A percentile compares a stretch with the other conserved stretches of the same genome.
These are phyloP conservation scores for Rutidosis leptorrhynchoides DNA, from an alignment of 129 eudicot species.

Conservation along the genomic window DNA sequence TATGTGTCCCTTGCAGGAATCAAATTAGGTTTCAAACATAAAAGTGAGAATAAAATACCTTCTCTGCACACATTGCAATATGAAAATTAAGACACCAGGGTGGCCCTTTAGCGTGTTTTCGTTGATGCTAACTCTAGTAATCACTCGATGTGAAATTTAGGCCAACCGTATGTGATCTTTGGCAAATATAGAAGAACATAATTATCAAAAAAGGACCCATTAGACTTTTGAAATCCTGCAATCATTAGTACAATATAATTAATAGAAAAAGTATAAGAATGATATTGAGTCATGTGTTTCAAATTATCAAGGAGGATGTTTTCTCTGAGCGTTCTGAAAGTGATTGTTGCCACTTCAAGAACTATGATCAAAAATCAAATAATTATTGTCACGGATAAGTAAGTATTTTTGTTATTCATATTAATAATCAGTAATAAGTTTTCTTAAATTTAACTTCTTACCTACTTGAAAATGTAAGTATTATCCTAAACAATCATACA, in stretches of 20 bases:
- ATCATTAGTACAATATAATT: too few species aligned
- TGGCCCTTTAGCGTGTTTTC: too few species aligned
- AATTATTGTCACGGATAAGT: neutral
- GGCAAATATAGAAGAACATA: too few species aligned
- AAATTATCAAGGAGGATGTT: neutral
- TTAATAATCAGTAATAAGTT: neutral
- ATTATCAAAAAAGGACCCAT: too few species aligned
- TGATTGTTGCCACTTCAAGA: neutral
- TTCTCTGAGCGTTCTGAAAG: neutral
- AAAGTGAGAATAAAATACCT: slow-evolving; percentile 42
- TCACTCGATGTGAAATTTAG: too few species aligned
- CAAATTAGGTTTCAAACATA: neutral
- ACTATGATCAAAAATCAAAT: neutral
- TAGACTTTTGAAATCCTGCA: too few species aligned
- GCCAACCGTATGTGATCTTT: too few species aligned
- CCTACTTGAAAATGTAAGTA: neutral
- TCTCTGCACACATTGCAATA: too few species aligned
- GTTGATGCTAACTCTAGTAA: too few species aligned
- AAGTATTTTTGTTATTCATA: neutral
- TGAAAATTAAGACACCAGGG: too few species aligned
- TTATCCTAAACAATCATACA: neutral
- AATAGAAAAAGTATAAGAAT: neutral
- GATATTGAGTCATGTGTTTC: neutral
- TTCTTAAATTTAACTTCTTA: neutral
- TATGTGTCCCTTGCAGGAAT: too few species aligned